phyloP scores from a whole-genome alignment of 1,284 basidiomycete species.

The Cryptococcus sp. region DNA sequence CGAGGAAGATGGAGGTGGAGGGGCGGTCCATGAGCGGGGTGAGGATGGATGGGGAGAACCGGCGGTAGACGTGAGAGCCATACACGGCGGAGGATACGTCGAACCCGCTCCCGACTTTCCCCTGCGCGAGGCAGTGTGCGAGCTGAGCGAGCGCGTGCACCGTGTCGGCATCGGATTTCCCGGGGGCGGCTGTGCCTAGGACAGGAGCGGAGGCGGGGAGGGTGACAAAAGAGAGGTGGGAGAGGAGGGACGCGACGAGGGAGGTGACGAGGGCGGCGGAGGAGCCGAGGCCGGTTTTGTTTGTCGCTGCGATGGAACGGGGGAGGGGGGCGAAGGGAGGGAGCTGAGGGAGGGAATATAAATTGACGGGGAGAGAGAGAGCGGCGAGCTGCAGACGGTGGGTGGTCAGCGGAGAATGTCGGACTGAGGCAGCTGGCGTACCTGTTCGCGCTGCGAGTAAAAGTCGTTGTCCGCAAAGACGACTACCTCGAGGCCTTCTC shows the following conservation, averaged over 20 bases:
- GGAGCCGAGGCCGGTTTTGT: slow-evolving; percentile 97
- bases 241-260: slow-evolving; percentile 76
- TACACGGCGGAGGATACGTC: slow-evolving; percentile 93
- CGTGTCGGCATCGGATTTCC: slow-evolving; percentile 44
- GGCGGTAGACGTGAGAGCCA: slow-evolving; percentile 88
- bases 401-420: background rate
- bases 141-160: slow-evolving; percentile 95
- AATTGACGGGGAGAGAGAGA: slow-evolving; percentile 57
- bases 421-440: slow-evolving; percentile 34
- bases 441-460: slow-evolving; percentile 88
- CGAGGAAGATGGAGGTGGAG: slow-evolving; percentile 15
- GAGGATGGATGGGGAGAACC: slow-evolving; percentile 75
- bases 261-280: slow-evolving; percentile 97
- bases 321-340: slow-evolving; percentile 72
- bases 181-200: slow-evolving; percentile 33
- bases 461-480: slow-evolving; percentile 96
- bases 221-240: slow-evolving; percentile 68
- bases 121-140: slow-evolving; percentile 93
- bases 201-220: slow-evolving; percentile 47
- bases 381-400: slow-evolving; percentile 58
- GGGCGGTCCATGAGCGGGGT: slow-evolving; percentile 61
- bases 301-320: slow-evolving; percentile 69
- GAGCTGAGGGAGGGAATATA: slow-evolving; percentile 59
- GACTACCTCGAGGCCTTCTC: slow-evolving; percentile 60
- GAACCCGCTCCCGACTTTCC: slow-evolving; percentile 96